Base-by-base conservation (phyloP, 768 basidiomycete species). In the Gloeopeniophorella convolvens region DNA sequence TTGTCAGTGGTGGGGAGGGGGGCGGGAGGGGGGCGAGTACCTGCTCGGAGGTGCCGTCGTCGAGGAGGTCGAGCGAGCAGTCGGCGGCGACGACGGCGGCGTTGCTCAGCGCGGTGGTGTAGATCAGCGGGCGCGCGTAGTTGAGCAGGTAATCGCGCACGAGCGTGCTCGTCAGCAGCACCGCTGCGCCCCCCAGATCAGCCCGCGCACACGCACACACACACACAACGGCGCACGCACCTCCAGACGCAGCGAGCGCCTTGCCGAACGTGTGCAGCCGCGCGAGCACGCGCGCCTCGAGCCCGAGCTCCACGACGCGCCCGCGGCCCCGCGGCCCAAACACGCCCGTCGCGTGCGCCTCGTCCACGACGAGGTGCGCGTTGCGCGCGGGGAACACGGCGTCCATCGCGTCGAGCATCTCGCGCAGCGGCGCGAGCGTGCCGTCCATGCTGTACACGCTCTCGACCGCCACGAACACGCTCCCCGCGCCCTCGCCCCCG, bases 371-470 rank as follows among this genome's bases (percentile, higher is more conserved):
- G 11, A 96, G 67, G 63, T 86, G 80, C 21, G 73, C 82, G 61
- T 86, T 86, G 3, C 76, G 74, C 15, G 58, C 47, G 1, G 85
- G 84, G 34, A 91, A 75, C 11, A 75, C 54, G 33, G 75, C 70
- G 23, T 90, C 80, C 36, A 91, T 60, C 3, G 76, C 60, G 23
- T 77, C 74, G 30, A 84, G 77, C 40, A 96, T 82, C 35, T 78
- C 77, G 13, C 45, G 45, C 24, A 98, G 70, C 0, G 91, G 92
- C 0, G 85, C 75, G 51, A 95, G 76, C 23, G 92, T 95, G 12
- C 95, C 95, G 58, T 98, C 95, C 95, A 98, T 98, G 49, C 85
- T 89, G 59, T 97, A 97, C 37, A 97, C 66, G 31, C 81, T 84
- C 72, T 98, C 95, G 6, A 96, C 82, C 0, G 89, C 82, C 11